Conservation (phyloP, 345 rosid species). For the Salix dunnii region DNA sequence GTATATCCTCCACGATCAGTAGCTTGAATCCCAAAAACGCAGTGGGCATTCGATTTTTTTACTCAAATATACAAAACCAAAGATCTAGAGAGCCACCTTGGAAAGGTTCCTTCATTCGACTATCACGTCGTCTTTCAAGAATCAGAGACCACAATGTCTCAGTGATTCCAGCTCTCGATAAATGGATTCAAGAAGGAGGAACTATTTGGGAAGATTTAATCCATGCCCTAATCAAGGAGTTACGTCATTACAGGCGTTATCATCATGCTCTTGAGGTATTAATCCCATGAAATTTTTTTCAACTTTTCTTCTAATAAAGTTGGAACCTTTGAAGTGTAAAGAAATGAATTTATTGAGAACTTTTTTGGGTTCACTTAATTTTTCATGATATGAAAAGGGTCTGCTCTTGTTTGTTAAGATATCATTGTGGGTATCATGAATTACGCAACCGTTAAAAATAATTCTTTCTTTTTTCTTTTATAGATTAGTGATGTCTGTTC, state of each 20-base stretch:
- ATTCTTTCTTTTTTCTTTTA: too few relatives aligned
- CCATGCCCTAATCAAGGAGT: slow-evolving; percentile 18
- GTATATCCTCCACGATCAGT: neutral
- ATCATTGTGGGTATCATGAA: too few relatives aligned
- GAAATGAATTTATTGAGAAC: neutral
- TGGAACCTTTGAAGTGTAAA: neutral
- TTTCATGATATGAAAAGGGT: neutral
- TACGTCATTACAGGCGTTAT: slow-evolving; percentile 25
- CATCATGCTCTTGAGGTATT: slow-evolving; percentile 48
- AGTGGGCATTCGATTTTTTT: neutral
- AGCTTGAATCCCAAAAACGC: slow-evolving; percentile 11
- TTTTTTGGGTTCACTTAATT: neutral
- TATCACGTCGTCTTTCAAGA: slow-evolving; percentile 33
- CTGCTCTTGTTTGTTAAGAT: neutral
- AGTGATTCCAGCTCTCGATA: slow-evolving; percentile 39
- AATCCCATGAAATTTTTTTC: neutral
- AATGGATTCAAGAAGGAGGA: slow-evolving; percentile 40
- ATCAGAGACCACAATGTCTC: slow-evolving; percentile 26
- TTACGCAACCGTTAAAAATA: too few relatives aligned
- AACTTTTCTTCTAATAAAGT: neutral
- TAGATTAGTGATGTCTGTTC: too few relatives aligned
- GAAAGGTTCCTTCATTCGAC: neutral
- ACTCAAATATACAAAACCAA: neutral
- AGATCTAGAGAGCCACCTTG: neutral
- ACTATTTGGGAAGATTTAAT: slow-evolving; percentile 10